phyloP scores from a whole-genome alignment of 768 basidiomycete genomes.

The Ramaria rubella region DNA sequence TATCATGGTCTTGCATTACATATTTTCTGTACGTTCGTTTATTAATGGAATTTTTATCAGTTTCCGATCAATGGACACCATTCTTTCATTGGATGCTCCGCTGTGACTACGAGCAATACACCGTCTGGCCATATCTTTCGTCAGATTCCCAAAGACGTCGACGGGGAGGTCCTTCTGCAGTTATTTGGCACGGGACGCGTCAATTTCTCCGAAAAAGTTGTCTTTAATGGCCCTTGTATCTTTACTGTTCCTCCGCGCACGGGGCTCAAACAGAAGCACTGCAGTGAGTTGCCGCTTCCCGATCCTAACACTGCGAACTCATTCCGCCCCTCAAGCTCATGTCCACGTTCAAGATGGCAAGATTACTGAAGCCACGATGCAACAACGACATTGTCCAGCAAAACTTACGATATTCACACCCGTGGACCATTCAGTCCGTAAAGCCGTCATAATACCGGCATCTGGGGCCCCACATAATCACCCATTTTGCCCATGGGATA shows the following conservation, averaged over 20 bases:
- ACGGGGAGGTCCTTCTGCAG: neutral
- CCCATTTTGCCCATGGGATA: constrained; percentile 9
- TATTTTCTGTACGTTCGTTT: neutral
- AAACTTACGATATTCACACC: constrained; percentile 7
- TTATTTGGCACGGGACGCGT: constrained; percentile 1
- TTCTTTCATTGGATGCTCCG: constrained; percentile 3
- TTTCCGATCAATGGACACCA: neutral
- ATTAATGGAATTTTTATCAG: neutral
- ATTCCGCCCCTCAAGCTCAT: neutral
- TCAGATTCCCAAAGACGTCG: constrained; percentile 3
- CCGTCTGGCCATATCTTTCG: neutral
- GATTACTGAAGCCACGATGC: constrained; percentile 4
- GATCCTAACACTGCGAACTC: neutral
- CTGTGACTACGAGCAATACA: neutral
- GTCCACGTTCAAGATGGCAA: constrained; percentile 6
- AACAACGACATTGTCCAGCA: constrained; percentile 8
- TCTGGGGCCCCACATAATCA: constrained; percentile 6
- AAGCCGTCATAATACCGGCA: constrained; percentile 5
- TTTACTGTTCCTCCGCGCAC: constrained; percentile 6
- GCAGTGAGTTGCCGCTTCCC: neutral
- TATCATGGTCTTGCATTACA: neutral
- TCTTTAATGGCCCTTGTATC: neutral
- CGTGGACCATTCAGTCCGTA: constrained; percentile 4
- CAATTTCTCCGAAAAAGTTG: constrained; percentile 1
- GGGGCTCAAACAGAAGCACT: constrained; percentile 6